A percentile compares a stretch with the other conserved stretches of the same genome.
Evolutionary conservation across 345 rosid species (phyloP).

Genomic region (Eutrema heterophyllum): DNA sequence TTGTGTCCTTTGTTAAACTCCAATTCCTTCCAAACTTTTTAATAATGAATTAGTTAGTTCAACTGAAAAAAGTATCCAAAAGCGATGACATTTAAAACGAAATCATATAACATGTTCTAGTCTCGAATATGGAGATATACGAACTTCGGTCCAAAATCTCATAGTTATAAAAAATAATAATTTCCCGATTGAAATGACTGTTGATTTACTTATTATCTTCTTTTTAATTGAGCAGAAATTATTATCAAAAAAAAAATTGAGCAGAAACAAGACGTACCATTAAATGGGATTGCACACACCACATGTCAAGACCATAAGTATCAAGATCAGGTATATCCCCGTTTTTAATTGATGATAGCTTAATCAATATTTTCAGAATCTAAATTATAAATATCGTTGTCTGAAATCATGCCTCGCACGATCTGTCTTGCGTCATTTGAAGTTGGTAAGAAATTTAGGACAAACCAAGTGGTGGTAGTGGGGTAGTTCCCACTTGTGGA

Average conservation of each 20-base stretch:
- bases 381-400: neutral
- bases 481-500: no score
- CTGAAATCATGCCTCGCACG: conserved; percentile 26
- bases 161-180: no score
- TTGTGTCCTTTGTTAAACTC: neutral
- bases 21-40: neutral
- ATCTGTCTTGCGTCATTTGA: conserved; percentile 5
- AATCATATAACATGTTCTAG: no score
- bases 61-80: no score
- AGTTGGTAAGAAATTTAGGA: neutral
- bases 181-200: no score
- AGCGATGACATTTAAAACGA: no score
- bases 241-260: no score
- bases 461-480: no score
- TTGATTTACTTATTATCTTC: no score
- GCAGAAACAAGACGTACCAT: neutral
- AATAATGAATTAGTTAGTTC: no score
- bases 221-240: neutral
- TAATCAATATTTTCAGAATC: conserved; percentile 6
- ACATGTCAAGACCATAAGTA: conserved; percentile 12
- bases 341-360: neutral
- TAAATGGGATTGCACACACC: neutral
- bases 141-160: no score
- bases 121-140: no score
- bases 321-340: neutral